These are phyloP conservation scores for Sugiyamaella sp. DNA, from an alignment of 1,139 yeast species.

Conservation along the genomic window DNA sequence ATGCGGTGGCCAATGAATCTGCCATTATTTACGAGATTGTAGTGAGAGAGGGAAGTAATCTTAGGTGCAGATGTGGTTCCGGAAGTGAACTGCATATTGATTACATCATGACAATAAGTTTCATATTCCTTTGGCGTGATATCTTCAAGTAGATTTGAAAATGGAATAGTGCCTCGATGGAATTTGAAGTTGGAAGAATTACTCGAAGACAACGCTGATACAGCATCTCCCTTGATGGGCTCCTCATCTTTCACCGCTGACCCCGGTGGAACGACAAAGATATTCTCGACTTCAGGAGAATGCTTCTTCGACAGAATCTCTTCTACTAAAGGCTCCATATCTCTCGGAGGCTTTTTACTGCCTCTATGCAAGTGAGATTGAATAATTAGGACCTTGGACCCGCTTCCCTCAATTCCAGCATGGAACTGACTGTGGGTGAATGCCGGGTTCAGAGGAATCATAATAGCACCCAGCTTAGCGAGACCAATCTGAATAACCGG, in stretches of 20 bases:
- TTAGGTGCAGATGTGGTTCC: slow-evolving; percentile 42
- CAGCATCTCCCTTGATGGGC: slow-evolving; percentile 7
- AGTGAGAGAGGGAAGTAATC: slow-evolving; percentile 39
- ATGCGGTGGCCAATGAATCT: slow-evolving; percentile 37
- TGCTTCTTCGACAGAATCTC: slow-evolving; percentile 16
- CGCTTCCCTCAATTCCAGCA: slow-evolving; percentile 36
- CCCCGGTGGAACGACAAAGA: slow-evolving; percentile 20
- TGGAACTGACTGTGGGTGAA: slow-evolving; percentile 39
- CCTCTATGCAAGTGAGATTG: slow-evolving; percentile 29
- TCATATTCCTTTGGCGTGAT: slow-evolving; percentile 17
- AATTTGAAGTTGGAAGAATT: slow-evolving; percentile 23
- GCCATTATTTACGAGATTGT: slow-evolving; percentile 40
- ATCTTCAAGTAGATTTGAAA: slow-evolving; percentile 14
- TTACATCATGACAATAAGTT: slow-evolving; percentile 31
- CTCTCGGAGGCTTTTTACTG: slow-evolving; percentile 24
- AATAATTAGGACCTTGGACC: slow-evolving; percentile 35
- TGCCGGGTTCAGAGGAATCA: slow-evolving; percentile 42
- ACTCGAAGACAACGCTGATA: slow-evolving; percentile 7
- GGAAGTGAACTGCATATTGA: slow-evolving; percentile 43
- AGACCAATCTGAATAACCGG: slow-evolving; percentile 39
- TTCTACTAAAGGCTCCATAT: slow-evolving; percentile 22
- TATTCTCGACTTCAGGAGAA: slow-evolving; percentile 16
- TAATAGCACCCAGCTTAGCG: slow-evolving; percentile 39
- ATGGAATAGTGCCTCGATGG: slow-evolving; percentile 18
- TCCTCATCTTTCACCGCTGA: slow-evolving; percentile 16